Evolutionary conservation across 352 stramenopile species (phyloP), one percentile per base, ranked within the genome.

Genomic region (Thalassiosira livingstoniorum): DNA sequence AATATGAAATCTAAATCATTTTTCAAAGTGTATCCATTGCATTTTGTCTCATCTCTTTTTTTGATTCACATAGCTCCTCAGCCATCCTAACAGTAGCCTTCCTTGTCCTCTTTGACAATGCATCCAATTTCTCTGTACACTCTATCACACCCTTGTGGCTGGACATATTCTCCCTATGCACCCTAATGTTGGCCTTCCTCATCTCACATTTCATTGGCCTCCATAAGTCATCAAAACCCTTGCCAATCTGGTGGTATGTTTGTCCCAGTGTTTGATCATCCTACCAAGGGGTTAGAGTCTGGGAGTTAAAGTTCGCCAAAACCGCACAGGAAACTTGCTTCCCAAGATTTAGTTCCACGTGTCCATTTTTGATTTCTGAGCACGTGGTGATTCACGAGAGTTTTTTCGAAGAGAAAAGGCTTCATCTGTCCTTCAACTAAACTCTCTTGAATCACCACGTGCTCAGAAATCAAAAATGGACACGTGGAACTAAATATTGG

Each of bases 201-300:
- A 47, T 15, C 39, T 47, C 39, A 15, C 15, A 7, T 47, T 15
- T 15, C 39, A 47, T 47, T 47, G 39, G 7, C 39, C 39, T 47
- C 15, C 15, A 47, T 15, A 47, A 18, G 7, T 47, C 15, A 15
- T 47, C 39, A 47, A 18, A 47, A 7, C 7, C 15, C 7, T 47
- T 18, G 7, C 39, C 39, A 7, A 35, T 65, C 39, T 69, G 34
- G 31, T 68, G 60, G 21, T 68, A 45, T 27, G 10, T 21, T 45
- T 35, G 37, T 66, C 55, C 66, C 66, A 75, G 35, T 63, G 31
- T 42, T 73, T 47, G 10, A 62, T 57, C 13, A 73, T 53, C 23
- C 18, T 29, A 5, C 65, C 65, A n/a, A n/a, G n/a, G n/a, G n/a
- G n/a, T n/a, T n/a, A n/a, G n/a, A n/a, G n/a, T n/a, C n/a, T n/a